Conservation (phyloP, 257 asterid genomes). For the Misopates orontium region DNA sequence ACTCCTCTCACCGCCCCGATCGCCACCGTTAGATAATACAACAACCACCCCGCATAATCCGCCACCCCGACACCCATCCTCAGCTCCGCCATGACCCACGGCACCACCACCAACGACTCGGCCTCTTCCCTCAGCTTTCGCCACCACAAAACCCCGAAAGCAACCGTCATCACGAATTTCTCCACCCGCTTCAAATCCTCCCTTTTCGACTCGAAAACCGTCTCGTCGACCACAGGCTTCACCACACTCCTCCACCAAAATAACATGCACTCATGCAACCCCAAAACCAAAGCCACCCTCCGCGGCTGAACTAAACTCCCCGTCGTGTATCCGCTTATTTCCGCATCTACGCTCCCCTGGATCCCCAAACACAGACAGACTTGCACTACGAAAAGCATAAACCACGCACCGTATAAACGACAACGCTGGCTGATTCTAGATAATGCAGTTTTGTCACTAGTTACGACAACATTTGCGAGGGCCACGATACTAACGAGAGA, state of each 20-base stretch:
- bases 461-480: slow-evolving; percentile 31
- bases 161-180: slow-evolving; percentile 53
- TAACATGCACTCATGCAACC: slow-evolving; percentile 58
- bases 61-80: slow-evolving; percentile 48
- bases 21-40: slow-evolving; percentile 58
- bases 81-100: slow-evolving; percentile 53
- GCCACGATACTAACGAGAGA: slow-evolving; percentile 34
- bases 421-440: slow-evolving; percentile 11
- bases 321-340: slow-evolving; percentile 25
- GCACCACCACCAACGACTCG: slow-evolving; percentile 64
- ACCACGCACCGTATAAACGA: slow-evolving; percentile 37
- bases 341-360: slow-evolving; percentile 39
- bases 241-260: slow-evolving; percentile 57
- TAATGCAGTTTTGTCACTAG: not conserved
- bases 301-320: slow-evolving; percentile 24
- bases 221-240: slow-evolving; percentile 63
- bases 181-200: slow-evolving; percentile 39
- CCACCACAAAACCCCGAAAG: slow-evolving; percentile 77
- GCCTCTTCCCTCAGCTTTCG: slow-evolving; percentile 82
- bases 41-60: slow-evolving; percentile 70
- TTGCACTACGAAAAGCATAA: slow-evolving; percentile 42
- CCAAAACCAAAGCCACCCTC: slow-evolving; percentile 49
- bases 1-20: slow-evolving; percentile 36
- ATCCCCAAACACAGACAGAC: slow-evolving; percentile 52
- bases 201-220: slow-evolving; percentile 45